phyloP scores from a whole-genome alignment of 2,329 filamentous ascomycete species.

The Claviceps pusilla region DNA sequence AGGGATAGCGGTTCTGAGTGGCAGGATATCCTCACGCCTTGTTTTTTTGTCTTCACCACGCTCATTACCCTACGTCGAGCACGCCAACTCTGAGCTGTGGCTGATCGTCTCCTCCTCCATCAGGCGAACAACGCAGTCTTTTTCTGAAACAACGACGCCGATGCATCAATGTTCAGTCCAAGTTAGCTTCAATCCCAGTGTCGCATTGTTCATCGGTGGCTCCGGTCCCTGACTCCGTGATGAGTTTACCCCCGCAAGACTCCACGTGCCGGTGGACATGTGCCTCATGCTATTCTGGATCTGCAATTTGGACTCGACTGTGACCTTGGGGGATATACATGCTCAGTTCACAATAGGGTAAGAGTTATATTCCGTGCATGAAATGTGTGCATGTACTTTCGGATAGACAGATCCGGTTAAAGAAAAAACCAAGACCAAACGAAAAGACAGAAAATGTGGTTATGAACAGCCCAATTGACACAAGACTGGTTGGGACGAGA shows the following conservation, averaged over 20 bases:
- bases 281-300: constrained; percentile 1
- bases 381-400: not conserved
- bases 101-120: not conserved
- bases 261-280: constrained; percentile 2
- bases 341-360: too few relatives aligned
- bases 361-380: not conserved
- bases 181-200: not conserved
- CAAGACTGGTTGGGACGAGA: too few relatives aligned
- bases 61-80: not conserved
- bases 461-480: too few relatives aligned
- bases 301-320: not conserved
- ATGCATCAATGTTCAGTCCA: not conserved
- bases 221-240: constrained; percentile 1
- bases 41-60: not conserved
- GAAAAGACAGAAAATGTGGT: too few relatives aligned
- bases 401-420: not conserved
- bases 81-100: not conserved
- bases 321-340: not conserved
- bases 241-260: not conserved
- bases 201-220: not conserved
- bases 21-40: not conserved
- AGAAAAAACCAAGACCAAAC: not conserved
- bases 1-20: not conserved
- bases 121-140: not conserved
- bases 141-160: not conserved